A percentile compares a stretch with the other conserved stretches of the same genome.
phyloP scores from a whole-genome alignment of 2,329 filamentous ascomycete species.

The Penicillium freii region DNA sequence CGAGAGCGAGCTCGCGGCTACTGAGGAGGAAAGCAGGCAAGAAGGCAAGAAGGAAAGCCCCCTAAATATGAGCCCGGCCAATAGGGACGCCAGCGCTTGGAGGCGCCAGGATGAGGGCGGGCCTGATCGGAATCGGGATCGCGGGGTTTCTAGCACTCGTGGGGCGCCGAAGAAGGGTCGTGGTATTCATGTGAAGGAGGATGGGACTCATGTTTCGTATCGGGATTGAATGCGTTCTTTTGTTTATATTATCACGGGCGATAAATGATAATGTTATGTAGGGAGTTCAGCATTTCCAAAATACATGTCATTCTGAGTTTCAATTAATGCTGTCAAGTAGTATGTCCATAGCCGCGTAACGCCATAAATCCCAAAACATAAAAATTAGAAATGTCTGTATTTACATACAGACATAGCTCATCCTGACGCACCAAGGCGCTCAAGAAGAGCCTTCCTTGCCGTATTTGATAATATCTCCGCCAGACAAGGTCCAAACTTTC shows the following conservation, averaged over 20 bases:
- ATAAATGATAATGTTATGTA: slow-evolving; percentile 2
- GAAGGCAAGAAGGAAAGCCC: slow-evolving; percentile 48
- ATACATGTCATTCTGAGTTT: background rate
- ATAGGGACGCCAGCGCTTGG: slow-evolving; percentile 56
- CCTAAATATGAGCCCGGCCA: slow-evolving; percentile 60
- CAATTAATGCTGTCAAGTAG: background rate
- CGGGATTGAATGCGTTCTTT: slow-evolving; percentile 6
- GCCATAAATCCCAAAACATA: background rate
- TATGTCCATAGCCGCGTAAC: background rate
- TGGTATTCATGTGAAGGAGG: slow-evolving; percentile 26
- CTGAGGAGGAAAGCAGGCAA: slow-evolving; percentile 39
- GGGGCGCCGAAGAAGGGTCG: slow-evolving; percentile 38
- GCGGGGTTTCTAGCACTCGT: slow-evolving; percentile 38
- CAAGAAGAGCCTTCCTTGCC: slow-evolving; percentile 17
- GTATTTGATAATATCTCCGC: slow-evolving; percentile 39
- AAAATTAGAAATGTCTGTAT: too few relatives aligned
- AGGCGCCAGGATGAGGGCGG: slow-evolving; percentile 47
- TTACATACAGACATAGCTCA: background rate
- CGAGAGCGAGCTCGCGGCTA: slow-evolving; percentile 50
- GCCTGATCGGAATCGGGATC: slow-evolving; percentile 40
- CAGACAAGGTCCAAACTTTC: slow-evolving; percentile 42
- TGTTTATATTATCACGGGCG: background rate
- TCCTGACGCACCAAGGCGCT: background rate
- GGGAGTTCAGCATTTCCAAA: background rate
- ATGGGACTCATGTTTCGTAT: slow-evolving; percentile 26